Evolutionary conservation across 2,329 filamentous ascomycete genomes (phyloP), one percentile per base, ranked within the genome.

Genomic region (Fusarium heterosporum): DNA sequence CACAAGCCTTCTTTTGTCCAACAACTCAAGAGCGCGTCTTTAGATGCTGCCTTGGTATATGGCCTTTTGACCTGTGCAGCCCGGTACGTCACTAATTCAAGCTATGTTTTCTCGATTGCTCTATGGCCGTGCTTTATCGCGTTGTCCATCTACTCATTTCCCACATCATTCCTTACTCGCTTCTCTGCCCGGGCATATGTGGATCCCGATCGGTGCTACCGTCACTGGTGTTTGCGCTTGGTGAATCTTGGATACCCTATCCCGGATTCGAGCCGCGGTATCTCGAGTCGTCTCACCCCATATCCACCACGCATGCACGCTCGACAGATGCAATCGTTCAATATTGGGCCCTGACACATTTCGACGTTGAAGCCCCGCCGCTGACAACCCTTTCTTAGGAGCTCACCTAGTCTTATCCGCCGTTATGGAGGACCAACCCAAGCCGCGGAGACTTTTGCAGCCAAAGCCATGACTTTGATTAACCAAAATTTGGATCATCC

Each of bases 1-100:
- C 86, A 88, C 78, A 88, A 87, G 78, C 85, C 86, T 9, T 85
- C 85, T 4, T 88, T 88, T 75, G 75, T 88, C 32, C 84, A 87
- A 76, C 86, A 87, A 73, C 80, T 88, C 49, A 88, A 87, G 78
- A 85, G 80, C 69, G 82, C 79, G 22, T 80, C 81, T 4, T 80
- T 88, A 32, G 86, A 88, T 58, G 78, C 82, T 29, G 84, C 84
- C 46, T 84, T 88, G 66, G 81, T 87, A 55, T 86, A 87, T 64
- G 86, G 85, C 14, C 81, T 88, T 32, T 78, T 88, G 69, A 85
- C 85, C 46, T 85, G 82, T 46, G 86, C 84, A 60, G 84, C 86
- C 64, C 79, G 86, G 85, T 88, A 84, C 76, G 85, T 76, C 61
- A 52, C 54, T 55, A 65, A 19, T 56, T 55, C 47, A 53, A 66